Percentiles rank a stretch among this genome's conserved stretches.
Conservation (phyloP, 73 alveolate genomes). For the Paramecium sonneborni region DNA sequence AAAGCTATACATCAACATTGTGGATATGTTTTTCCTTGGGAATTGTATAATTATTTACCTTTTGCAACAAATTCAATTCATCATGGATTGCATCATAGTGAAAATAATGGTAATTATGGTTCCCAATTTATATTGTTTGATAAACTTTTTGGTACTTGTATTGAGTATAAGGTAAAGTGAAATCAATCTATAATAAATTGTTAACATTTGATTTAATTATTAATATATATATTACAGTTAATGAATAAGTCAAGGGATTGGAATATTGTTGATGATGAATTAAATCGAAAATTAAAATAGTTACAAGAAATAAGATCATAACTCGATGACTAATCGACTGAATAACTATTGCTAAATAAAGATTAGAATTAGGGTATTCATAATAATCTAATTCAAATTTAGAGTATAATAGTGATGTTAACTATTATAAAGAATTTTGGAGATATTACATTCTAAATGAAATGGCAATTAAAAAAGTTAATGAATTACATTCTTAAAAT, state of each 20-base stretch:
- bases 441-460: slow-evolving; percentile 59
- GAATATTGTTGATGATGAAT: slow-evolving; percentile 45
- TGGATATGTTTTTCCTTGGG: slow-evolving; percentile 82
- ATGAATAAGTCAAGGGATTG: slow-evolving; percentile 42
- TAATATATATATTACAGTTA: background rate
- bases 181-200: background rate
- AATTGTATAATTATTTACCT: slow-evolving; percentile 65
- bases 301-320: background rate
- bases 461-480: slow-evolving; percentile 56
- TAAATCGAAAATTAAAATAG: slow-evolving; percentile 20
- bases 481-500: slow-evolving; percentile 36
- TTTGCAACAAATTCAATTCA: slow-evolving; percentile 55
- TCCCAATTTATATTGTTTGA: slow-evolving; percentile 71
- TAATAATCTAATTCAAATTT: background rate
- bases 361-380: slow-evolving; percentile 14
- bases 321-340: background rate
- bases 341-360: background rate
- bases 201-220: background rate
- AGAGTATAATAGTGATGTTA: slow-evolving; percentile 53
- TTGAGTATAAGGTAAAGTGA: background rate
- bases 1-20: slow-evolving; percentile 66
- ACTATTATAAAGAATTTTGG: slow-evolving; percentile 64
- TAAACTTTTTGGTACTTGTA: slow-evolving; percentile 65
- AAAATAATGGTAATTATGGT: slow-evolving; percentile 74
- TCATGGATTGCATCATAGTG: slow-evolving; percentile 78